Base-by-base conservation (phyloP, 768 basidiomycete genomes). In the Pilatotrama ljubarskyi region DNA sequence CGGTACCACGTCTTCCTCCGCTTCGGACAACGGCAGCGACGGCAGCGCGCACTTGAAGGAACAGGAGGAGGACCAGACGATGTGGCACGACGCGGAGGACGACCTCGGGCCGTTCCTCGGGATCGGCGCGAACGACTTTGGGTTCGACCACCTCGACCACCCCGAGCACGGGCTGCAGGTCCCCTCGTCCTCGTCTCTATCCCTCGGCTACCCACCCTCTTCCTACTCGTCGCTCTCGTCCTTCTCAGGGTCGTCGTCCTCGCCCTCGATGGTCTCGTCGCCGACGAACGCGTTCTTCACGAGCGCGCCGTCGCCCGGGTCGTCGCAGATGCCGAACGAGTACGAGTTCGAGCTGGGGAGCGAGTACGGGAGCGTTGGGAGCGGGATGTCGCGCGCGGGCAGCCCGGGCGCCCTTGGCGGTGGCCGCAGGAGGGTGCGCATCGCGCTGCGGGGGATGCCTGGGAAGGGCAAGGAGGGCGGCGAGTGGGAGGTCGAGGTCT, bases 401-500 rank as follows among this genome's bases (percentile, higher is more conserved):
- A 62, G 60, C 49, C 53, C 64, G 69, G 59, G 63, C 9, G 62
- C 57, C 15, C 24, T 38, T 8, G 59, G 53, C 40, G 15, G 48
- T 1, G 70, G 74, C 40, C 81, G 78, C 66, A 80, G 83, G 38
- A 80, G 87, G 38, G 85, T 87, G 62, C 80, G 85, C 63, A 85
- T 88, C 50, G 84, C 87, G 26, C 74, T 89, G 62, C 87, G 84
- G 73, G 84, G 81, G 66, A 74, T 85, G 73, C 86, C 87, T 0
- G 77, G 77, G 20, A 73, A 80, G 29, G 86, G 85, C 46, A 80
- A 81, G 62, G 85, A 87, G 70, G 86, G 86, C 47, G 88, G 87
- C 61, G 88, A 89, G 75, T 90, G 88, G 88, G 88, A 91, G 71
- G 86, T 91, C 46, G 83, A 87, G 69, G 76, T 89, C 51, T 88